Conservation (phyloP, 441 rosid genomes). For the Eutrema salsugineum region DNA sequence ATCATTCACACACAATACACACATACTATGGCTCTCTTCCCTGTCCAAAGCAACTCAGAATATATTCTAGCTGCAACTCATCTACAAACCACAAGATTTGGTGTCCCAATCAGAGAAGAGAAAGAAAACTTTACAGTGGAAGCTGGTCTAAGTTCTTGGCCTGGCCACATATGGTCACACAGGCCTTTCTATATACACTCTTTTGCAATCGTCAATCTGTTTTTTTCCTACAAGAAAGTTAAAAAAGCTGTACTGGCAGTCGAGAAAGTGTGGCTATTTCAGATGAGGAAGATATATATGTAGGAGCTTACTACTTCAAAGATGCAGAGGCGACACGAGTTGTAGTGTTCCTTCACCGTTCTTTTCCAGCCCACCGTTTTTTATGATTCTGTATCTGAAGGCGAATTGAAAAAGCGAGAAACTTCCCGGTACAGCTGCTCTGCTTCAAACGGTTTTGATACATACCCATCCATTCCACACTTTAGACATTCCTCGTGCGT, state of each 20-base stretch:
- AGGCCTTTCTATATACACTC: slow-evolving; percentile 26
- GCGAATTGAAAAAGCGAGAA: slow-evolving; percentile 49
- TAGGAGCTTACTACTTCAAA: slow-evolving; percentile 5
- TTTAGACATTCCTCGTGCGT: slow-evolving; percentile 65
- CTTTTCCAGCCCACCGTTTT: not conserved
- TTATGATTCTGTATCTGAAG: slow-evolving; percentile 23
- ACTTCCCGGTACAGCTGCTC: slow-evolving; percentile 73
- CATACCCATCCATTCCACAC: slow-evolving; percentile 86
- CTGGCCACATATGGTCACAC: slow-evolving; percentile 9
- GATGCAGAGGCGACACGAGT: slow-evolving; percentile 11
- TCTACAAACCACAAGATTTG: slow-evolving; percentile 25
- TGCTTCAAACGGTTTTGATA: slow-evolving; percentile 94
- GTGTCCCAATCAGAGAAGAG: slow-evolving; percentile 15
- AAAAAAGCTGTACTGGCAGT: not conserved
- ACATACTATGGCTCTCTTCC: not conserved
- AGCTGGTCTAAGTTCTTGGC: slow-evolving; percentile 11
- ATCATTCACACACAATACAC: slow-evolving; percentile 17
- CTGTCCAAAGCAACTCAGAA: slow-evolving; percentile 12
- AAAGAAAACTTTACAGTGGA: slow-evolving; percentile 17
- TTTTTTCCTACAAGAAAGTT: slow-evolving; percentile 7
- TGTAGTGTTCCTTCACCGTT: not conserved
- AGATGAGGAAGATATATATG: not conserved
- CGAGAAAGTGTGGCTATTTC: not conserved
- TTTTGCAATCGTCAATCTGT: slow-evolving; percentile 23
- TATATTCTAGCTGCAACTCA: slow-evolving; percentile 3